phyloP scores from a whole-genome alignment of 768 basidiomycete species.

The Mycena olivaceomarginata region DNA sequence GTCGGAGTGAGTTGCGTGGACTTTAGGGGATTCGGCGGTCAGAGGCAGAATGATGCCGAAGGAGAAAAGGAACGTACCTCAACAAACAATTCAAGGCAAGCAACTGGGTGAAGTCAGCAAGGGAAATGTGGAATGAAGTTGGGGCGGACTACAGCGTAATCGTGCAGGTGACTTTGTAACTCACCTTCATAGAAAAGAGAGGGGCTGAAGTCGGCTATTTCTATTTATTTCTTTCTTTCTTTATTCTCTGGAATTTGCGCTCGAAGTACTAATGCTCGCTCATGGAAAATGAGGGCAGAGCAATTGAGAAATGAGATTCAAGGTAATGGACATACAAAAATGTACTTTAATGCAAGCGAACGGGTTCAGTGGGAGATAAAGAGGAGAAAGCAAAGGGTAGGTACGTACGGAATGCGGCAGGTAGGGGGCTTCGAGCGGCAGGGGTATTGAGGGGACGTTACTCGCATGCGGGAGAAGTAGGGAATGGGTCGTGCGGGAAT shows the following conservation, averaged over 20 bases:
- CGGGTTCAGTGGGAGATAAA: slow-evolving; percentile 9
- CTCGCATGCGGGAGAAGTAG: neutral
- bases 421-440: neutral
- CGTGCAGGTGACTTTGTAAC: neutral
- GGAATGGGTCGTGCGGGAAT: neutral
- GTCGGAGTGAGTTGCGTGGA: slow-evolving; percentile 5
- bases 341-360: slow-evolving; percentile 1
- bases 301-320: slow-evolving; percentile 2
- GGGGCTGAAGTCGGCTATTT: neutral
- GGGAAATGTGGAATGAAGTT: neutral
- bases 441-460: neutral
- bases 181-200: slow-evolving; percentile 7
- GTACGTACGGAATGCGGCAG: neutral
- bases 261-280: neutral
- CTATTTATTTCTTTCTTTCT: neutral
- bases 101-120: no score
- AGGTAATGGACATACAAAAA: slow-evolving; percentile 1
- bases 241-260: neutral
- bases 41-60: neutral
- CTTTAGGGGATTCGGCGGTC: no score
- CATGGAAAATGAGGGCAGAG: slow-evolving; percentile 4
- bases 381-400: neutral
- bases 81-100: no score
- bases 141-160: neutral
- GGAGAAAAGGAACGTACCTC: no score